Conservation (phyloP, 2,329 filamentous ascomycete genomes). For the Rasamsonia emersonii region DNA sequence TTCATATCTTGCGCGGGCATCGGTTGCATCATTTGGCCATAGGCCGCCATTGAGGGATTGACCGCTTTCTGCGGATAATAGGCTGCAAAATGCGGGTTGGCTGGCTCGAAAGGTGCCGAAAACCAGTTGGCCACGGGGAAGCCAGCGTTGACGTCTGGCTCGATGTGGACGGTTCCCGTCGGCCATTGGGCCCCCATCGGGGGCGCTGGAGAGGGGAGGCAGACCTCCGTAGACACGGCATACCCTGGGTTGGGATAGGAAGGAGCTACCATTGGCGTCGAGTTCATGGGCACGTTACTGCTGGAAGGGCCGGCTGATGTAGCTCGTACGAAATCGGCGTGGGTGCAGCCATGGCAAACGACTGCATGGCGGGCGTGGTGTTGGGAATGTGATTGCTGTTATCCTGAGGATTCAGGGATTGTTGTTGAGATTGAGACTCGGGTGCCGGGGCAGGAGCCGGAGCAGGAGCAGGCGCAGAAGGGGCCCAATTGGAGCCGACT, state of each 20-base stretch:
- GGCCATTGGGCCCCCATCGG: slow-evolving; percentile 17
- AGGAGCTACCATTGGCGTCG: slow-evolving; percentile 17
- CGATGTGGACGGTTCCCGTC: slow-evolving; percentile 13
- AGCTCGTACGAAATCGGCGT: neutral
- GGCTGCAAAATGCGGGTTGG: slow-evolving; percentile 14
- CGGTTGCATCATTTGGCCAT: slow-evolving; percentile 18
- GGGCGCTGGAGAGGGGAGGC: slow-evolving; percentile 20
- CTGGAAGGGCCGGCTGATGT: neutral
- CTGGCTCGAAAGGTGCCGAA: slow-evolving; percentile 18
- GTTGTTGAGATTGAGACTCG: no score
- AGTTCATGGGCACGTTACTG: slow-evolving; percentile 15
- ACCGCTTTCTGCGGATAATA: slow-evolving; percentile 20
- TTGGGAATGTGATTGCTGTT: neutral
- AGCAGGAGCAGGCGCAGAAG: neutral
- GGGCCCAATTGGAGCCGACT: no score
- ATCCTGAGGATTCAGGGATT: neutral
- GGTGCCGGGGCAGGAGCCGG: no score
- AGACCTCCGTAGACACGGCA: slow-evolving; percentile 18
- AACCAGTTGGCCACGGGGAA: slow-evolving; percentile 21
- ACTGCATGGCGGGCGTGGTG: no score
- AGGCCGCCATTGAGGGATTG: slow-evolving; percentile 14
- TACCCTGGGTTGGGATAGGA: slow-evolving; percentile 18
- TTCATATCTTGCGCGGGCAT: slow-evolving; percentile 15
- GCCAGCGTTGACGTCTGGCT: slow-evolving; percentile 14
- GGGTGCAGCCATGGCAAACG: no score